Conservation (phyloP, 495 filamentous ascomycete species). For the Tuber borchii region DNA sequence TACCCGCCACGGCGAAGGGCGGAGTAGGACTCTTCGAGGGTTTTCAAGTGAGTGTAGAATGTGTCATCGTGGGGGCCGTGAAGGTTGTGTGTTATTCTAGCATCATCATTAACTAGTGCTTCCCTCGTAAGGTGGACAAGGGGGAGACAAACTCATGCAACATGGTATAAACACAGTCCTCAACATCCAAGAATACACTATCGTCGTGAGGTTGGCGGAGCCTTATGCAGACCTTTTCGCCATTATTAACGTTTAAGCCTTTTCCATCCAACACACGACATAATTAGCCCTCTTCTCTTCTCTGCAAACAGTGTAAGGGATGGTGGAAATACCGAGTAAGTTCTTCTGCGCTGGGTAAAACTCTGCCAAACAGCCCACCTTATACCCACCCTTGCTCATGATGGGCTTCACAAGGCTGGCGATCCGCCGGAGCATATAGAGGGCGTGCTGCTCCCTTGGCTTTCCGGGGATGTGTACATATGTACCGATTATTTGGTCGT, state of each 20-base stretch:
- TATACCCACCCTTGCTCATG: slow-evolving; percentile 81
- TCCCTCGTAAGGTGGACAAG: neutral
- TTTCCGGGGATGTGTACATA: slow-evolving; percentile 73
- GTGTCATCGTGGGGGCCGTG: slow-evolving; percentile 73
- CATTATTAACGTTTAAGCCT: slow-evolving; percentile 70
- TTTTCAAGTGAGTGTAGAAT: slow-evolving; percentile 81
- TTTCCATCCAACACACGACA: neutral
- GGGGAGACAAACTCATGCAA: slow-evolving; percentile 66
- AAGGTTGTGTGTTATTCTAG: slow-evolving; percentile 68
- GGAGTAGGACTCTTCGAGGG: slow-evolving; percentile 78
- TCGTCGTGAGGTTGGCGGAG: slow-evolving; percentile 71
- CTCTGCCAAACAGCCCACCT: slow-evolving; percentile 70
- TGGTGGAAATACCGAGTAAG: slow-evolving; percentile 55
- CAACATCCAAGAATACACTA: slow-evolving; percentile 70
- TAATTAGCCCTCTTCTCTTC: slow-evolving; percentile 16
- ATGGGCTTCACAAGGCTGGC: slow-evolving; percentile 91
- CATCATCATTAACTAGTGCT: slow-evolving; percentile 32
- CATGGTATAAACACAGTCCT: slow-evolving; percentile 82
- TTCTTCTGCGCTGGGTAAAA: slow-evolving; percentile 72
- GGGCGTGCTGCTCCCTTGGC: slow-evolving; percentile 68
- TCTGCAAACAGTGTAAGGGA: neutral
- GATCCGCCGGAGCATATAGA: slow-evolving; percentile 71
- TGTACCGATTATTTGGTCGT: slow-evolving; percentile 53
- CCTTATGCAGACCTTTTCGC: slow-evolving; percentile 74
- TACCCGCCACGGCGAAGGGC: slow-evolving; percentile 71